These are phyloP conservation scores for Eutypella sp. DNA, from an alignment of 2,329 filamentous ascomycete species.

Conservation along the genomic window DNA sequence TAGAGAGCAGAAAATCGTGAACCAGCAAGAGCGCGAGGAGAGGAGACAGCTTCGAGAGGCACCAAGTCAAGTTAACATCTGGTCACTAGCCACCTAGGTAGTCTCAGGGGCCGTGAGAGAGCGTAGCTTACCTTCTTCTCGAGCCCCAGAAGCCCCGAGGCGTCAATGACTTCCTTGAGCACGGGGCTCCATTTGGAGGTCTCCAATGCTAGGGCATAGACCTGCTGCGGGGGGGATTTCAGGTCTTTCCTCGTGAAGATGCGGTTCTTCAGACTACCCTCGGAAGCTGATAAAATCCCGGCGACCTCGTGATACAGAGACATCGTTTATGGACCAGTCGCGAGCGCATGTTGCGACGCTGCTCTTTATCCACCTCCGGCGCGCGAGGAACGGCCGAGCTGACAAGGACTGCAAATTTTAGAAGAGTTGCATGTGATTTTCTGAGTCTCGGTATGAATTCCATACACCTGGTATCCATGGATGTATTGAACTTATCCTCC, in stretches of 20 bases:
- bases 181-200: conserved; percentile 86
- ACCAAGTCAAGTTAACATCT: conserved; percentile 15
- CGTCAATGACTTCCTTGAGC: conserved; percentile 85
- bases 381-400: too few species aligned
- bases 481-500: too few species aligned
- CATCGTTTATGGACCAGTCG: conserved; percentile 47
- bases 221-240: conserved; percentile 73
- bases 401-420: too few species aligned
- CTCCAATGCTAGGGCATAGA: conserved; percentile 84
- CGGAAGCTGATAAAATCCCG: conserved; percentile 62
- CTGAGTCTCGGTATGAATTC: too few species aligned
- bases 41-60: conserved; percentile 66
- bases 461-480: too few species aligned
- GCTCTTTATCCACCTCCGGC: too few species aligned
- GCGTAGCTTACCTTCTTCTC: conserved; percentile 71
- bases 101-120: neutral
- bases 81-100: conserved; percentile 26
- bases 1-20: conserved; percentile 81
- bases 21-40: conserved; percentile 73
- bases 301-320: conserved; percentile 93
- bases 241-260: conserved; percentile 70
- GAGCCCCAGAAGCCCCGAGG: conserved; percentile 65
- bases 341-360: conserved; percentile 9
- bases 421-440: too few species aligned
- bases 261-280: conserved; percentile 82